Evolutionary conservation across 2,329 filamentous ascomycete species (phyloP).

Genomic region (Lachnum nothofagi): DNA sequence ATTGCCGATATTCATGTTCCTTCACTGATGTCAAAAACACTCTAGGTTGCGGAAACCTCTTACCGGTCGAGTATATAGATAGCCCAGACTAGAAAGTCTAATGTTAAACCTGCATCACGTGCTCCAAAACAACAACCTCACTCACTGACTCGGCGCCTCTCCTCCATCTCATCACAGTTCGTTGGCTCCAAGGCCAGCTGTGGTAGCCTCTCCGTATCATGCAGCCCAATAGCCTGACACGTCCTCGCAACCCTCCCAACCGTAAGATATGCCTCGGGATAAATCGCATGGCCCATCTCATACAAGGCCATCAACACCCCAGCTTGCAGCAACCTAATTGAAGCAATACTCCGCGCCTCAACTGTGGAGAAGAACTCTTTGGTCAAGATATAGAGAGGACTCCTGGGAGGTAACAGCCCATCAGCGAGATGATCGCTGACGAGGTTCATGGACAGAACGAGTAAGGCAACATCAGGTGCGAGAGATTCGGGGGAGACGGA

Average conservation of each 20-base stretch:
- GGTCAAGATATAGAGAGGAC: constrained; percentile 24
- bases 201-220: neutral
- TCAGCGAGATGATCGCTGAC: constrained; percentile 5
- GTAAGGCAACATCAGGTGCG: constrained; percentile 29
- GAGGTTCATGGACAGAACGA: constrained; percentile 31
- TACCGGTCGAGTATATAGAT: too few species aligned
- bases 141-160: too few species aligned
- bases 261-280: constrained; percentile 33
- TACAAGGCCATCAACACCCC: constrained; percentile 32
- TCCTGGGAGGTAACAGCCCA: constrained; percentile 6
- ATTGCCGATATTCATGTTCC: neutral
- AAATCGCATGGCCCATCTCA: constrained; percentile 35
- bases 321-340: constrained; percentile 30
- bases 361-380: constrained; percentile 29
- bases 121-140: too few species aligned
- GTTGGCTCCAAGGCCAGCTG: neutral
- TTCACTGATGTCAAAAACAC: too few species aligned
- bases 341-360: constrained; percentile 27
- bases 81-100: too few species aligned
- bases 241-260: neutral
- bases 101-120: too few species aligned
- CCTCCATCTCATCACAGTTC: neutral
- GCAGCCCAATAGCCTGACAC: too few species aligned
- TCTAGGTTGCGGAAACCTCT: too few species aligned
- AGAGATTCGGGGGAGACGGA: too few species aligned